Evolutionary conservation across 1,284 basidiomycete species (phyloP), one percentile per base, ranked within the genome.

Genomic region (Leccinum pallidistipes): DNA sequence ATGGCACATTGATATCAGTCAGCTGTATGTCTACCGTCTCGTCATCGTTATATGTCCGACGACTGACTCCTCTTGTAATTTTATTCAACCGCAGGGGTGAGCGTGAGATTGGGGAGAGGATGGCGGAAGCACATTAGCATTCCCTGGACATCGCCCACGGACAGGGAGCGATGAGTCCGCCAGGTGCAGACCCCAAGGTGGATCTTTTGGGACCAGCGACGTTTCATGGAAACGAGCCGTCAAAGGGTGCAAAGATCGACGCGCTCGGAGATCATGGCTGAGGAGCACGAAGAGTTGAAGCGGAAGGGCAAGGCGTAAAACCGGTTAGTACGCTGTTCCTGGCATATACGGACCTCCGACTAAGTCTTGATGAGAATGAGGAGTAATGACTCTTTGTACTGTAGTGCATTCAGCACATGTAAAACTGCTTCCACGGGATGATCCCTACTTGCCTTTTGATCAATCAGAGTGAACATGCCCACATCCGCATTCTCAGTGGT

Each of bases 171-270:
- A 55, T n/a, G 32, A 64, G 57, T 18, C 62, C 64, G 21, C 62
- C 64, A 11, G 56, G 67, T 50, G 68, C 63, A 4, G 64, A 74
- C 51, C 64, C 64, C 51, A 69, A 71, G 59, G 73, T 72, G 0
- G 78, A 83, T 60, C 81, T 82, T 12, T 68, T 79, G 43, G 76
- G 72, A 53, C 80, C 80, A 11, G 82, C 82, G 1, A 72, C 68
- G 7, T 69, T 74, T 27, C 81, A 88, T 62, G 85, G 86, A 1
- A 83, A 88, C 70, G 77, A 86, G 66, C 87, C 87, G 0, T 83
- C 81, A 0, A 76, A 79, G 45, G 86, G 87, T 1, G 86, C 86
- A 5, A 76, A 83, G 74, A 81, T 87, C 50, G 87, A 89, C 68
- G 81, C 82, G 24, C 24, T 27, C 24, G 14, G 76, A 86, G 69